Evolutionary conservation across 2,329 filamentous ascomycete genomes (phyloP).

Genomic region (Cladosporium sp.): DNA sequence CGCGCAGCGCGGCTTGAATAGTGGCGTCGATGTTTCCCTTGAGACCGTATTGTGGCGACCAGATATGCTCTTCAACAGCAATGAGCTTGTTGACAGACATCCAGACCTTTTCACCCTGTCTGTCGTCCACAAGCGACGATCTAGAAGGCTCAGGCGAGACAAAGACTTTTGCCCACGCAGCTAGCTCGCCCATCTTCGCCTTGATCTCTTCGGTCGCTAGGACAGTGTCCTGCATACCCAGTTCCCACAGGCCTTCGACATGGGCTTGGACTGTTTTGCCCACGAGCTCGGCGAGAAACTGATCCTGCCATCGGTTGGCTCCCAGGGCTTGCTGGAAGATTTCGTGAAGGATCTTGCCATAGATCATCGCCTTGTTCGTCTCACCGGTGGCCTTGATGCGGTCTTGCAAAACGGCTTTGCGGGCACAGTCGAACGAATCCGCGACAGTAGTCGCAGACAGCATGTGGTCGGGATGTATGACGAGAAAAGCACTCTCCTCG

Average conservation of each 20-base stretch:
- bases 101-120: slow-evolving; percentile 68
- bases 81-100: slow-evolving; percentile 91
- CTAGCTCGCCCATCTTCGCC: slow-evolving; percentile 77
- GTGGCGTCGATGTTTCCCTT: slow-evolving; percentile 99
- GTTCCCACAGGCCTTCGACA: slow-evolving; percentile 84
- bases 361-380: slow-evolving; percentile 75
- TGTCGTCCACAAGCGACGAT: slow-evolving; percentile 72
- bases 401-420: slow-evolving; percentile 89
- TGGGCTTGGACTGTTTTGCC: slow-evolving; percentile 68
- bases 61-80: slow-evolving; percentile 95
- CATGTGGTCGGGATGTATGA: slow-evolving; percentile 91
- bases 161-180: slow-evolving; percentile 79
- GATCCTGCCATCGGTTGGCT: slow-evolving; percentile 72
- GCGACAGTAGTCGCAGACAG: slow-evolving; percentile 93
- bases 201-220: slow-evolving; percentile 75
- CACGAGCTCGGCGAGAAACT: slow-evolving; percentile 64
- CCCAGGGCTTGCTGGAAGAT: slow-evolving; percentile 89
- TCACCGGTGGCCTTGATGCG: slow-evolving; percentile 87
- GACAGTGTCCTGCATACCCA: slow-evolving; percentile 63
- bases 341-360: slow-evolving; percentile 91
- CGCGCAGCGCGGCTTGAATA: slow-evolving; percentile 77
- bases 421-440: slow-evolving; percentile 90
- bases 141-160: slow-evolving; percentile 66
- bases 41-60: slow-evolving; percentile 95
- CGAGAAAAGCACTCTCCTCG: slow-evolving; percentile 66